A percentile compares a stretch with the other conserved stretches of the same genome.
Evolutionary conservation across 345 rosid species (phyloP).

Genomic region (Melaleuca quinquenervia): DNA sequence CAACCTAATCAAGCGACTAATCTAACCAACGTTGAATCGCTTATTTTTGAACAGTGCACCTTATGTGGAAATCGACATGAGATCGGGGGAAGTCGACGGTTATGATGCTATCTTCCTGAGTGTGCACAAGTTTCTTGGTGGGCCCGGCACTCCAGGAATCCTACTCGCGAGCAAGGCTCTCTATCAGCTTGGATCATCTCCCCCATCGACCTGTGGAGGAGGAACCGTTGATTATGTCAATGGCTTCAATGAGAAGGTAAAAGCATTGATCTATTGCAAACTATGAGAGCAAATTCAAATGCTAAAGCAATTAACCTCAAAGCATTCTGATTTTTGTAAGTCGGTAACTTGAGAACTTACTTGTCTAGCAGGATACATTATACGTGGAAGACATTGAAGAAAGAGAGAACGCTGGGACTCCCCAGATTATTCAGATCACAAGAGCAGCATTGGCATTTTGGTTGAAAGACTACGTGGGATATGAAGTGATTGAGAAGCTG

Average conservation of each 20-base stretch:
- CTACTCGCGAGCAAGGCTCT: constrained; percentile 39
- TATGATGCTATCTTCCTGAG: constrained; percentile 46
- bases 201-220: constrained; percentile 59
- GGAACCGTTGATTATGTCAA: constrained; percentile 53
- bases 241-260: constrained; percentile 38
- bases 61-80: constrained; percentile 41
- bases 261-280: not conserved
- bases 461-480: constrained; percentile 41
- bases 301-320: not conserved
- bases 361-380: constrained; percentile 34
- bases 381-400: constrained; percentile 37
- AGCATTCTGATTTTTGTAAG: not conserved
- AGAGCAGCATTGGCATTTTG: constrained; percentile 48
- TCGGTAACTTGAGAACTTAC: not conserved
- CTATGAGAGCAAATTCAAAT: not conserved
- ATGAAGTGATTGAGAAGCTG: constrained; percentile 15
- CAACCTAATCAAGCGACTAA: not conserved
- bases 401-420: constrained; percentile 53
- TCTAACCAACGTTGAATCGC: not conserved
- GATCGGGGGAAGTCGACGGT: constrained; percentile 35
- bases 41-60: constrained; percentile 25
- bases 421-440: constrained; percentile 42
- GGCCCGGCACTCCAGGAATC: constrained; percentile 49
- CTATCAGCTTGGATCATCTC: constrained; percentile 21
- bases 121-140: constrained; percentile 55